Base-by-base conservation (phyloP, 1,139 yeast species). In the Zygoascus hellenicus region DNA sequence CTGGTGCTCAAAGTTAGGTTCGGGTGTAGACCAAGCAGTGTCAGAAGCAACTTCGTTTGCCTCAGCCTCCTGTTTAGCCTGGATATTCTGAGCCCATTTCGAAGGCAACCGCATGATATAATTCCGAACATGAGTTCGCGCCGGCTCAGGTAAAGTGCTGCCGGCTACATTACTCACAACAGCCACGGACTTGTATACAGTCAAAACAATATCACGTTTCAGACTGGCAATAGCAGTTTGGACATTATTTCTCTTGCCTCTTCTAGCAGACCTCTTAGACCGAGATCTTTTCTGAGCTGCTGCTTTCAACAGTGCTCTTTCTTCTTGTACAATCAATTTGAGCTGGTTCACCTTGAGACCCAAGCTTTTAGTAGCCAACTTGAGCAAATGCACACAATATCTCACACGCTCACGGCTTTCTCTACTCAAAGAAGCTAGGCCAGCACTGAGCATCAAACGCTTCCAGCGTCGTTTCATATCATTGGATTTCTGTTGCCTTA, bases 81-180 rank as follows among this genome's bases (percentile, higher is more conserved):
- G 47, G 41, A 19, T 42, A 29, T 50, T 42, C 43, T 52, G 44
- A 3, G 70, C 70, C 84, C 87, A 81, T 51, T 80, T 78, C 4
- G 74, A 66, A 0, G 97, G 97, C 46, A 92, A 70, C 51, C 78
- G 76, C 45, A 92, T 70, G 17, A 92, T 76, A 35, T 85, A 83
- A 54, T 83, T 87, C 40, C 97, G 76, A 15, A 92, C 95, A 43
- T 86, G 83, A 1, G 84, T 72, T 54, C 95, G 77, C 4, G 96
- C 95, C 1, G 96, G 95, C 60, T 85, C 88, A 2, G 89, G 85
- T 35, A 83, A 63, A 2, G 87, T 77, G 50, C 74, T 77, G 0
- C 88, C 87, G 0, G 87, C 86, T 58, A 88, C 88, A 55, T 85
- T 86, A 5, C 97, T 86, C 11, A 92, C 84, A 36, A 92, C 79